A percentile compares a stretch with the other conserved stretches of the same genome.
Evolutionary conservation across 345 rosid species (phyloP).

Genomic region (Clausena lansium): DNA sequence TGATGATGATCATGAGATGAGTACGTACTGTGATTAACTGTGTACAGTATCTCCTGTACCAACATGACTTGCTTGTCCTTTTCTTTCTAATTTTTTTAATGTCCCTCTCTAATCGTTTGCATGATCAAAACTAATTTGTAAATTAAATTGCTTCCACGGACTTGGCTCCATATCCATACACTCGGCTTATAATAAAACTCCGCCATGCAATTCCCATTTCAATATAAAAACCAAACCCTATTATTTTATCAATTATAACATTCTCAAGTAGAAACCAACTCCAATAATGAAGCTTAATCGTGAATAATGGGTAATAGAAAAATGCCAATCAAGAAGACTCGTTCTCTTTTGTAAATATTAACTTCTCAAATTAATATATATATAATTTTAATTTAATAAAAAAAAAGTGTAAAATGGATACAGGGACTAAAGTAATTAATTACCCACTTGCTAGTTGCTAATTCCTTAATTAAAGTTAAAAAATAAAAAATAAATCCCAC

Average conservation of each 20-base stretch:
- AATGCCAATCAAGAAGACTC: no score
- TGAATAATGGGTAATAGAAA: no score
- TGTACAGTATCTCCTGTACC: not conserved
- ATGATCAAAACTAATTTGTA: not conserved
- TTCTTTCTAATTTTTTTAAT: constrained; percentile 6
- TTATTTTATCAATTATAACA: not conserved
- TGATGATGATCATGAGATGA: no score
- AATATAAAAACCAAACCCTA: not conserved
- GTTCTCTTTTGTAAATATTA: no score
- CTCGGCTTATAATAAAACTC: not conserved
- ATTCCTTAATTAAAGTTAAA: not conserved
- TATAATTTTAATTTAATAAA: no score
- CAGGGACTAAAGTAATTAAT: no score
- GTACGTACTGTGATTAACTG: not conserved
- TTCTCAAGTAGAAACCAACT: not conserved
- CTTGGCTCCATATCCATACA: not conserved
- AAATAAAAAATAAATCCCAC: not conserved
- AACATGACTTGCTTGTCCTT: constrained; percentile 26
- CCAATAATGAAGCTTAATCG: not conserved
- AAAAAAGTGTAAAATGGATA: no score
- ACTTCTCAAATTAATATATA: no score
- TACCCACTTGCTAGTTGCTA: not conserved
- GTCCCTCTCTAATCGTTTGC: not conserved
- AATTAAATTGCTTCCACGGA: constrained; percentile 1
- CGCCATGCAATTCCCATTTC: not conserved